These are phyloP conservation scores for Plantago coronopus DNA, from an alignment of 305 asterid genomes.

Conservation along the genomic window DNA sequence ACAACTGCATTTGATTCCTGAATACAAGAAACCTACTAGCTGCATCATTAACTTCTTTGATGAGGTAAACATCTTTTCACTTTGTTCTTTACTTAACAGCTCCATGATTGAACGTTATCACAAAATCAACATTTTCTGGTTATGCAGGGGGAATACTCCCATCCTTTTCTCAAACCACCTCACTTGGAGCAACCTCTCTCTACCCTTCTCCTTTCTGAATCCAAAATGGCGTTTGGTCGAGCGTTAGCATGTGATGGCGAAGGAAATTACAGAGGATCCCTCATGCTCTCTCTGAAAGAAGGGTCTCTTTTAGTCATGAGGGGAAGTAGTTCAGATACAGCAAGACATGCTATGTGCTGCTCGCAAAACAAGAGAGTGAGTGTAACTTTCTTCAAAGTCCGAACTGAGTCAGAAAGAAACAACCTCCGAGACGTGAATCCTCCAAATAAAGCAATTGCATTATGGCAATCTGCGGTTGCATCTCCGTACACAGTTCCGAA, in stretches of 20 bases:
- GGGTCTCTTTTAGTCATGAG: constrained; percentile 89
- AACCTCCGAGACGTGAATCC: constrained; percentile 29
- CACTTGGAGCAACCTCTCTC: constrained; percentile 89
- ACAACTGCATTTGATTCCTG: constrained; percentile 79
- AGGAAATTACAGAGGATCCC: constrained; percentile 81
- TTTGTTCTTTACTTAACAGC: neutral
- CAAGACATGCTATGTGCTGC: constrained; percentile 84
- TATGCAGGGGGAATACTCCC: constrained; percentile 84
- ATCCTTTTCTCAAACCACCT: constrained; percentile 93
- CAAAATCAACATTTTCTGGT: constrained; percentile 11
- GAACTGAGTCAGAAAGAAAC: constrained; percentile 35
- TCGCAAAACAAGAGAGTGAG: constrained; percentile 76
- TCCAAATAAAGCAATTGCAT: constrained; percentile 43
- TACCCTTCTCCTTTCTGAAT: constrained; percentile 78
- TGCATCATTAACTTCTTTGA: constrained; percentile 94
- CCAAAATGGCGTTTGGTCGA: constrained; percentile 88
- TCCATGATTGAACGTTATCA: neutral
- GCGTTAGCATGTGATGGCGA: constrained; percentile 59
- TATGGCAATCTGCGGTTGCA: constrained; percentile 71
- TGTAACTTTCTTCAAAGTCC: constrained; percentile 73
- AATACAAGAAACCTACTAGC: constrained; percentile 72
- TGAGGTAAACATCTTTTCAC: constrained; percentile 40
- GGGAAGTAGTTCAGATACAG: constrained; percentile 77
- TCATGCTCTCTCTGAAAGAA: constrained; percentile 69
- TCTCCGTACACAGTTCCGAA: constrained; percentile 39